A percentile compares a stretch with the other conserved stretches of the same genome.
Evolutionary conservation across 768 basidiomycete species (phyloP).

Genomic region (Podaxis sp.): DNA sequence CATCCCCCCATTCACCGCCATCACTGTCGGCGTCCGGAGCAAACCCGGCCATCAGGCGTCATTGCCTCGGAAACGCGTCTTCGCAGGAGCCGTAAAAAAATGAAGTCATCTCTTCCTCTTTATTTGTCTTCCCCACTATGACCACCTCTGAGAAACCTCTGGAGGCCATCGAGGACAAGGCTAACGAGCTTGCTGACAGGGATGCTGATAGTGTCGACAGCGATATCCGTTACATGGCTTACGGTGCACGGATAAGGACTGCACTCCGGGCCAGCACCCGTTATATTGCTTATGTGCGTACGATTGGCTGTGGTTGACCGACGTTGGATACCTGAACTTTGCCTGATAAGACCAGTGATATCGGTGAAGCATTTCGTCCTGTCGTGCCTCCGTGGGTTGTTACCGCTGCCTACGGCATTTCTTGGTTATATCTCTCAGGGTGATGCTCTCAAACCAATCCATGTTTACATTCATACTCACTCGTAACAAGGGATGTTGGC

Average conservation of each 20-base stretch:
- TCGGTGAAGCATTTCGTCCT: constrained; percentile 82
- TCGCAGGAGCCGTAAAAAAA: neutral
- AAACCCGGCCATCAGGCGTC: constrained; percentile 1
- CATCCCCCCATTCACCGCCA: constrained; percentile 16
- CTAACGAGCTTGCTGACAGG: constrained; percentile 59
- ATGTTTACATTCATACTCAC: constrained; percentile 2
- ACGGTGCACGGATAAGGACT: constrained; percentile 75
- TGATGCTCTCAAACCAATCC: constrained; percentile 18
- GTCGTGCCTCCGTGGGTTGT: constrained; percentile 72
- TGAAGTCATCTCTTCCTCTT: constrained; percentile 2
- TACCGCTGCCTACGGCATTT: constrained; percentile 75
- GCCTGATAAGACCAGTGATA: constrained; percentile 62
- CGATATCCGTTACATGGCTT: constrained; percentile 70
- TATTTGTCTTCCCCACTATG: constrained; percentile 22
- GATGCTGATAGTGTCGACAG: constrained; percentile 68
- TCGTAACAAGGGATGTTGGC: constrained; percentile 56
- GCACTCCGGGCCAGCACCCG: constrained; percentile 66
- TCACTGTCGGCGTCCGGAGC: constrained; percentile 3
- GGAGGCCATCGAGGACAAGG: constrained; percentile 43
- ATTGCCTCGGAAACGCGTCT: neutral
- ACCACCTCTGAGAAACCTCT: constrained; percentile 32
- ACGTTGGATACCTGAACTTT: constrained; percentile 19
- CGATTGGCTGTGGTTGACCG: neutral
- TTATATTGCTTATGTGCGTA: constrained; percentile 75
- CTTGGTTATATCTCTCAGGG: constrained; percentile 77